Conservation (phyloP, 352 stramenopile genomes). For the Globisporangium recalcitrans region DNA sequence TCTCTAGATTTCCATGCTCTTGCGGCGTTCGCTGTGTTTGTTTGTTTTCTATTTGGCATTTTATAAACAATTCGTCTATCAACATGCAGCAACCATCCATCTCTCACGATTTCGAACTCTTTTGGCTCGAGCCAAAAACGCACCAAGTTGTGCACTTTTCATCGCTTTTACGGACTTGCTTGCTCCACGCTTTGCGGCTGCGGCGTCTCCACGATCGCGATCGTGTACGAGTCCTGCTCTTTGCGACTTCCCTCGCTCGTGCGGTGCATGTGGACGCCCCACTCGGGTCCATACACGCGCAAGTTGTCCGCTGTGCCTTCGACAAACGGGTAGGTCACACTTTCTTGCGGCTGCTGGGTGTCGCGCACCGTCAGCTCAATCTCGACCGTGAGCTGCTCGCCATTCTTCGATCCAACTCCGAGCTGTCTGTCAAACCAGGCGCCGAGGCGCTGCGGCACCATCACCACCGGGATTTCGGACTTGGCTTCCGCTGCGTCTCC, state of each 20-base stretch:
- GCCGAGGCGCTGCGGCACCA: conserved; percentile 56
- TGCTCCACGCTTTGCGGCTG: conserved; percentile 19
- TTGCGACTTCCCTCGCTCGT: conserved; percentile 8
- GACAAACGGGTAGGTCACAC: conserved; percentile 25
- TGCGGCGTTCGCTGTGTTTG: neutral
- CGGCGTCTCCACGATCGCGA: conserved; percentile 50
- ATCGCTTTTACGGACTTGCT: neutral
- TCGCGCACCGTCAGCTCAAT: conserved; percentile 40
- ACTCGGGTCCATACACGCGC: conserved; percentile 46
- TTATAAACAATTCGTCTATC: conserved; percentile 1
- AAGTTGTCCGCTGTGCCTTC: conserved; percentile 37
- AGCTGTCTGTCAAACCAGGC: conserved; percentile 41
- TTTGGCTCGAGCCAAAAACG: neutral
- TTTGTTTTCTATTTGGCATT: neutral
- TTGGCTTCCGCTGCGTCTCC: neutral
- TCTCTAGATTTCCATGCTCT: neutral
- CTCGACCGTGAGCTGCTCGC: conserved; percentile 20
- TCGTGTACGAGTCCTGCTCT: conserved; percentile 31
- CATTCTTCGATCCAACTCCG: conserved; percentile 1
- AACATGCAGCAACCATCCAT: neutral
- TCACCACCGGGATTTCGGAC: conserved; percentile 47
- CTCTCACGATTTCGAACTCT: neutral
- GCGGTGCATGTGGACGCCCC: conserved; percentile 46
- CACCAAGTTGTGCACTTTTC: neutral
- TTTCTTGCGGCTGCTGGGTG: conserved; percentile 11